Percentiles rank a stretch among this genome's conserved stretches.
Evolutionary conservation across 345 rosid genomes (phyloP).

Genomic region (Anacardium occidentale): DNA sequence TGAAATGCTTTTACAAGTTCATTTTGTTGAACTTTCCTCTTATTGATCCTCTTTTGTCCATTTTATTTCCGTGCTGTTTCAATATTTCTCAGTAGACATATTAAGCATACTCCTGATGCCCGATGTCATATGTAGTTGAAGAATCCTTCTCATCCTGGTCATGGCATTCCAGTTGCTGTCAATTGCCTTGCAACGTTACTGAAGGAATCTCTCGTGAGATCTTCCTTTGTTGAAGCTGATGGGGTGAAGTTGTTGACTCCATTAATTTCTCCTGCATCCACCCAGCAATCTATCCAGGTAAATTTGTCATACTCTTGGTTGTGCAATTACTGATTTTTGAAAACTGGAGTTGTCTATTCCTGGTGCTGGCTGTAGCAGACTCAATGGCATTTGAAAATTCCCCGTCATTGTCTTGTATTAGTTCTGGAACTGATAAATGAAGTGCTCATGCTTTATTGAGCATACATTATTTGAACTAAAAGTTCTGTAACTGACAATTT

Average conservation of each 20-base stretch:
- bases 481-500: slow-evolving; percentile 16
- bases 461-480: background rate
- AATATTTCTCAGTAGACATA: background rate
- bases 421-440: slow-evolving; percentile 9
- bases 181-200: slow-evolving; percentile 75
- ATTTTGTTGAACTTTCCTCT: background rate
- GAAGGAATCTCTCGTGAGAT: slow-evolving; percentile 86
- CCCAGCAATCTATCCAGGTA: slow-evolving; percentile 98
- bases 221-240: slow-evolving; percentile 83
- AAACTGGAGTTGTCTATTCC: background rate
- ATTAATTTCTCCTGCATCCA: slow-evolving; percentile 86
- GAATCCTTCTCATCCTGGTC: slow-evolving; percentile 87
- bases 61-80: background rate
- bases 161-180: slow-evolving; percentile 70
- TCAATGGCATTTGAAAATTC: background rate
- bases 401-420: background rate
- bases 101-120: slow-evolving; percentile 18
- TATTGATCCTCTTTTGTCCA: background rate
- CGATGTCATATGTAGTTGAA: slow-evolving; percentile 52
- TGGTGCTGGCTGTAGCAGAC: slow-evolving; percentile 9
- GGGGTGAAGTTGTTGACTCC: slow-evolving; percentile 91
- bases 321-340: slow-evolving; percentile 7
- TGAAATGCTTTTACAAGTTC: background rate
- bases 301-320: background rate
- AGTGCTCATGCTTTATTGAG: slow-evolving; percentile 9